Conservation (phyloP, 768 basidiomycete species). For the Pisolithus albus region DNA sequence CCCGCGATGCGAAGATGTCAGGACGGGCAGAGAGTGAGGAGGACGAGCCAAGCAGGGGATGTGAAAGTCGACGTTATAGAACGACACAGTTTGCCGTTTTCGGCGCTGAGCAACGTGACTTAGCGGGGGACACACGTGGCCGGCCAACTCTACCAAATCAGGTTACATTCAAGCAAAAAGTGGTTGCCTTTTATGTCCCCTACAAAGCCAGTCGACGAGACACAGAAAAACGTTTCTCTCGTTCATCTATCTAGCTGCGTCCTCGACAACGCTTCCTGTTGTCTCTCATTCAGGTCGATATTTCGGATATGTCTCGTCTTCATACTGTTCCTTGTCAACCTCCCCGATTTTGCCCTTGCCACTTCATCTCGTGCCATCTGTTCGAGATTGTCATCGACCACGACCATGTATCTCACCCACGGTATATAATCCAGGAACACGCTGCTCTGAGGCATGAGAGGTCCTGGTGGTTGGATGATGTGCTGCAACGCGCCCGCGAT, state of each 20-base stretch:
- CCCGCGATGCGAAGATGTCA: conserved; percentile 4
- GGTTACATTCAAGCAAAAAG: conserved; percentile 21
- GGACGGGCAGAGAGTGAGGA: neutral
- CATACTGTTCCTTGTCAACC: conserved; percentile 57
- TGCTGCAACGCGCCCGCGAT: conserved; percentile 43
- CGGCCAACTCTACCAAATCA: conserved; percentile 8
- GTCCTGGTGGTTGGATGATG: conserved; percentile 36
- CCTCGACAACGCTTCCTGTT: conserved; percentile 27
- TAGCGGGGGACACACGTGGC: conserved; percentile 26
- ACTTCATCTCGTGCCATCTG: conserved; percentile 29
- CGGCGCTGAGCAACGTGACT: conserved; percentile 23
- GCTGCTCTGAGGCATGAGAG: conserved; percentile 37
- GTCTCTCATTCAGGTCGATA: conserved; percentile 33
- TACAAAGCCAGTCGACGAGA: neutral
- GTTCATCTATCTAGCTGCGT: conserved; percentile 13
- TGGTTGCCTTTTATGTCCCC: neutral
- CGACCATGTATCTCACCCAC: conserved; percentile 57
- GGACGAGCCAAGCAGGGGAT: conserved; percentile 6
- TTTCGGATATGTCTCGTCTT: conserved; percentile 36
- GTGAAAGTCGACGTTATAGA: conserved; percentile 28
- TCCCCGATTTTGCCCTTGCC: conserved; percentile 25
- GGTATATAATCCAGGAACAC: conserved; percentile 68
- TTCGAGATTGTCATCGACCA: conserved; percentile 48
- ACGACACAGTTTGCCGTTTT: conserved; percentile 16
- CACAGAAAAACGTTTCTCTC: neutral